Evolutionary conservation across 2,329 filamentous ascomycete genomes (phyloP), one percentile per base, ranked within the genome.

Genomic region (Tolypocladium inflatum): DNA sequence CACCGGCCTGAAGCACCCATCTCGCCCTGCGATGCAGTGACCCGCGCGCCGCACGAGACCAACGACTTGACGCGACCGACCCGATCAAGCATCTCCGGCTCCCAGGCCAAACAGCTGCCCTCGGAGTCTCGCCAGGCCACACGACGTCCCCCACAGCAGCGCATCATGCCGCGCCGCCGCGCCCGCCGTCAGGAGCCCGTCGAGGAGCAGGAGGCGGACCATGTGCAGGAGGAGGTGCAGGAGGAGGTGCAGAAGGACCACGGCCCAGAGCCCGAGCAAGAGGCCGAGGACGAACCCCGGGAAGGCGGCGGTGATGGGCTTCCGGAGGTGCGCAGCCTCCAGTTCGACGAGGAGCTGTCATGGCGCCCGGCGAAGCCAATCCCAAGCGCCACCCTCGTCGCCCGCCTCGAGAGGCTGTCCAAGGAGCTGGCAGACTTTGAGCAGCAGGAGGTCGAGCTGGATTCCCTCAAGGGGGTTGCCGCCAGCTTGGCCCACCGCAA

Each of bases 341-440:
- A 85, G 64, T 97, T 97, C 80, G 84, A 92, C 67, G 87, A 97
- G 69, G 80, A 90, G 62, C 79, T 99, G 58, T 90, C 91, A 70
- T 97, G 94, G 90, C 89, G 89, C 69, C 90, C 92, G 50, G 94
- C 93, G 59, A 94, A 90, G 74, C 85, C 91, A 56, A 96, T 99
- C 67, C 79, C 89, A 42, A 90, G 92, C 54, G 86, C 84, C 63
- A 91, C 92, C 64, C 83, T 99, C 55, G 79, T 97, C 64, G 82
- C 85, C 67, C 87, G 94, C 54, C 83, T 99, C 56, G 88, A 93
- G 72, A 78, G 82, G 56, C 83, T 99, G 38, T 87, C 87, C 62
- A 86, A 88, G 67, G 93, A 99, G 79, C 81, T 99, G 63, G 81
- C 85, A 62, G 86, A 88, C 59, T 83, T 96, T 67, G 92, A 96